These are phyloP conservation scores for Oryza australiensis DNA, from an alignment of 176 grass and related monocot genomes.

Conservation along the genomic window DNA sequence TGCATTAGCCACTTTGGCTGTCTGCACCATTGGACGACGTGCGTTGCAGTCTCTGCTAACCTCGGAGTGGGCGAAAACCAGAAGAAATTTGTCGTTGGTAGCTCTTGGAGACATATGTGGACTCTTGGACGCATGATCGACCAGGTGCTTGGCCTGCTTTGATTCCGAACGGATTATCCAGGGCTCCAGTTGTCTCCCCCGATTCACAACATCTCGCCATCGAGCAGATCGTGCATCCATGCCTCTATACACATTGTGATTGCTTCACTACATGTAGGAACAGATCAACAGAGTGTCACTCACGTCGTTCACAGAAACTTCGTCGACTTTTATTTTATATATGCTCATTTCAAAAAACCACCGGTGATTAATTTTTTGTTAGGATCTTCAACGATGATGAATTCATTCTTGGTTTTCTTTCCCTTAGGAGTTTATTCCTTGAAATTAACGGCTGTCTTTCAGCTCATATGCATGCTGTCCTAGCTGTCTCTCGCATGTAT, in stretches of 20 bases:
- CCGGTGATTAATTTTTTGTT: not conserved
- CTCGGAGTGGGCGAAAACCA: not conserved
- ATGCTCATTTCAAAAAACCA: too few species aligned
- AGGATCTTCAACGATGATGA: not conserved
- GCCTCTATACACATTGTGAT: not conserved
- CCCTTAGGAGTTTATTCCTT: not conserved
- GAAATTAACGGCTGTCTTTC: not conserved
- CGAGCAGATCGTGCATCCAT: slow-evolving; percentile 4
- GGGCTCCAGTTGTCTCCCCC: not conserved
- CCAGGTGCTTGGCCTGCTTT: not conserved
- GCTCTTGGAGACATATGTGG: not conserved
- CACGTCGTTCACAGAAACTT: not conserved
- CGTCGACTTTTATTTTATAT: not conserved
- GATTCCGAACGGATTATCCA: not conserved
- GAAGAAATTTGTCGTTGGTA: not conserved
- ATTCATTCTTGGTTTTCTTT: not conserved
- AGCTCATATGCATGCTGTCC: not conserved
- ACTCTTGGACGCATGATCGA: not conserved
- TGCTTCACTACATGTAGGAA: not conserved
- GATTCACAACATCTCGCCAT: not conserved
- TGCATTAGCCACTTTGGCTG: too few species aligned
- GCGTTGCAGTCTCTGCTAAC: not conserved
- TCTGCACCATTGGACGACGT: too few species aligned
- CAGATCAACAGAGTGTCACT: not conserved
- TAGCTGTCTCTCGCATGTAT: slow-evolving; percentile 13